A percentile compares a stretch with the other conserved stretches of the same genome.
phyloP scores from a whole-genome alignment of 768 basidiomycete species.

The Podaxis sp. region DNA sequence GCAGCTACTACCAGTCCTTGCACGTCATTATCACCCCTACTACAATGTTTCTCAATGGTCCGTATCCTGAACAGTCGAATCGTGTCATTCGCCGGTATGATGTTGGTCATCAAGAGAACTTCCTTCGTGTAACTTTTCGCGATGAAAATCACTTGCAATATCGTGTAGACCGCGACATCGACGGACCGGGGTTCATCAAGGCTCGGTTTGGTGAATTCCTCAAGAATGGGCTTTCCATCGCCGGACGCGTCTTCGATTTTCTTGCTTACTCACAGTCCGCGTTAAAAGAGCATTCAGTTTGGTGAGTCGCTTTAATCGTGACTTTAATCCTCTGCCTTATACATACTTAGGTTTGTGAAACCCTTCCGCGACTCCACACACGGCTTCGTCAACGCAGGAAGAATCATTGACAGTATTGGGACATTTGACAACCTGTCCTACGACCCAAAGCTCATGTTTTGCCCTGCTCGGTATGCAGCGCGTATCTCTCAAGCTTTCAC shows the following conservation, averaged over 20 bases:
- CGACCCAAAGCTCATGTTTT: conserved; percentile 47
- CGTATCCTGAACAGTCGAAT: conserved; percentile 19
- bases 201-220: conserved; percentile 44
- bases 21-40: conserved; percentile 25
- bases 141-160: conserved; percentile 19
- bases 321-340: not conserved
- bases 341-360: conserved; percentile 54
- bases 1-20: conserved; percentile 29
- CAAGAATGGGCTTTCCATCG: conserved; percentile 49
- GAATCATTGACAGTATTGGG: conserved; percentile 56
- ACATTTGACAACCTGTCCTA: conserved; percentile 46
- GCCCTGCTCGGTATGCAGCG: conserved; percentile 71
- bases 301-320: conserved; percentile 28
- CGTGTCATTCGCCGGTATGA: conserved; percentile 17
- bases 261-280: conserved; percentile 76
- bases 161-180: conserved; percentile 16
- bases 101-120: conserved; percentile 15
- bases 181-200: conserved; percentile 42
- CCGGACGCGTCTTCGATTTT: conserved; percentile 55
- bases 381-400: conserved; percentile 35
- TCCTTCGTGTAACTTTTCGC: conserved; percentile 19
- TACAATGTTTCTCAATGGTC: conserved; percentile 14
- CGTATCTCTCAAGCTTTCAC: conserved; percentile 75
- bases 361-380: conserved; percentile 39
- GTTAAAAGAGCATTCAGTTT: conserved; percentile 63